Evolutionary conservation across 2,329 filamentous ascomycete species (phyloP).

Genomic region (Fusarium oxysporum): DNA sequence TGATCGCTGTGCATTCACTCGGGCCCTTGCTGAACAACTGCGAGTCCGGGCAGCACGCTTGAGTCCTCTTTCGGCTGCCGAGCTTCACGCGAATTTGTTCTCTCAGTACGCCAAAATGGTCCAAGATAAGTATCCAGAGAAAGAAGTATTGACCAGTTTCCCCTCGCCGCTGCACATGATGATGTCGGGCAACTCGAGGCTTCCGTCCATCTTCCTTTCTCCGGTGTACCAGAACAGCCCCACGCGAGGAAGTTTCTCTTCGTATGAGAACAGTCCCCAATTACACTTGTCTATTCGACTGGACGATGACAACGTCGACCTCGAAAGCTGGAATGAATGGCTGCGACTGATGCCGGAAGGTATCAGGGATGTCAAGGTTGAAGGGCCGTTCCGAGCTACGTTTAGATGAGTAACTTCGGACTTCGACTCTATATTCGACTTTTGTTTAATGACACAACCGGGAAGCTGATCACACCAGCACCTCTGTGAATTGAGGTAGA

Average conservation of each 20-base stretch:
- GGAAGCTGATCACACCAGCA: neutral
- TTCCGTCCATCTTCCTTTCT: constrained; percentile 68
- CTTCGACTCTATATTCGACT: neutral
- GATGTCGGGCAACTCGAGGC: constrained; percentile 63
- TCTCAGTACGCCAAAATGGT: constrained; percentile 64
- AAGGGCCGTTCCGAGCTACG: constrained; percentile 58
- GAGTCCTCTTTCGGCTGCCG: constrained; percentile 62
- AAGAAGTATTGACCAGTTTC: constrained; percentile 60
- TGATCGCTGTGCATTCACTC: constrained; percentile 65
- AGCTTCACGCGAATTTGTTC: constrained; percentile 66
- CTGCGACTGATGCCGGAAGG: constrained; percentile 68
- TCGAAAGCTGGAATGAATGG: constrained; percentile 69
- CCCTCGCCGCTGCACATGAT: constrained; percentile 68
- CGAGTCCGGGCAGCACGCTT: constrained; percentile 59
- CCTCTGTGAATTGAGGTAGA: constrained; percentile 25
- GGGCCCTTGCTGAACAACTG: constrained; percentile 62
- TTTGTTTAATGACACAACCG: constrained; percentile 7
- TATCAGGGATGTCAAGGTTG: constrained; percentile 66
- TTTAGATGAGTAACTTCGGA: constrained; percentile 37
- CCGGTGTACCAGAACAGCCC: constrained; percentile 59
- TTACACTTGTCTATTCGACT: constrained; percentile 64
- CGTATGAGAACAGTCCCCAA: constrained; percentile 59
- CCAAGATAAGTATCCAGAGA: constrained; percentile 61
- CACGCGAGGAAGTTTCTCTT: constrained; percentile 53
- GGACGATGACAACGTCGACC: constrained; percentile 62